Evolutionary conservation across 768 basidiomycete genomes (phyloP), one percentile per base, ranked within the genome.

Genomic region (Cytidiella melzeri): DNA sequence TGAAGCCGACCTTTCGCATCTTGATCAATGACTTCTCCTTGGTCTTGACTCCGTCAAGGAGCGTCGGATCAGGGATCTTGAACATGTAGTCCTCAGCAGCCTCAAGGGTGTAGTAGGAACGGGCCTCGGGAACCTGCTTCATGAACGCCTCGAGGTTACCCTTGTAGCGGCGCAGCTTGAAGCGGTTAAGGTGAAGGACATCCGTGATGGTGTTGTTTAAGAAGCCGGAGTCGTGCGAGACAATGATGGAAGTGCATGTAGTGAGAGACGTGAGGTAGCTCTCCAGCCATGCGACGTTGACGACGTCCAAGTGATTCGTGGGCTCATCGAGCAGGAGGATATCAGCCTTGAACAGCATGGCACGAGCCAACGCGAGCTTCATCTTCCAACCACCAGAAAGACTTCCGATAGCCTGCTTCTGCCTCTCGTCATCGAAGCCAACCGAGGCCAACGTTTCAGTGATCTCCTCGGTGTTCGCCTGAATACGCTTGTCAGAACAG

Each of bases 321-420:
- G 93, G 93, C 74, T 96, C 93, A 69, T 96, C 93, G 57, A 95
- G 88, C 23, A 96, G 73, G 44, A 97, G 83, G 63, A 97, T 97
- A 63, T 97, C 94, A 55, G 94, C 94, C 75, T 87, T 90, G 87
- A 97, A 97, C 40, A 97, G 78, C 83, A 97, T 95, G 43, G 94
- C 94, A 54, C 94, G 83, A 51, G 94, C 94, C 53, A 97, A 82
- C 36, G 94, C 94, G 55, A 97, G 85, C 80, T 96, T 97, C 94
- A 97, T 97, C 81, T 97, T 97, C 94, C 94, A 96, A 76, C 94
- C 94, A 80, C 94, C 94, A 39, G 94, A 97, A 36, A 97, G 74
- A 51, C 83, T 83, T 56, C 93, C 91, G 57, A 96, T 96, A 36
- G 91, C 71, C 54, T 87, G 77, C 56, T 71, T 74, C 72, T 96